These are phyloP conservation scores for Elsinoe australis DNA, from an alignment of 2,329 filamentous ascomycete species.

Conservation along the genomic window DNA sequence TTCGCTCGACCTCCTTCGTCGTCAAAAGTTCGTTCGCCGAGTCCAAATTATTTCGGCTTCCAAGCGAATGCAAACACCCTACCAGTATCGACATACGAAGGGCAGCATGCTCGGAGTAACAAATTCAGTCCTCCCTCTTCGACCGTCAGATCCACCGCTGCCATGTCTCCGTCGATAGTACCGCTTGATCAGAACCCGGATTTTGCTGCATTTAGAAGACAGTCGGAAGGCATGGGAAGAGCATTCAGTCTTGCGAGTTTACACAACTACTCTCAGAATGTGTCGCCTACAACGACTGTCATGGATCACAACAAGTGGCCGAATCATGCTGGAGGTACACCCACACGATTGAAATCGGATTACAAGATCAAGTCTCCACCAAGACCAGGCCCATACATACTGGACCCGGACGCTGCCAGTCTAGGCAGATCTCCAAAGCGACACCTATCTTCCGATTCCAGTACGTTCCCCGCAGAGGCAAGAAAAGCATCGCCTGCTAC, in stretches of 20 bases:
- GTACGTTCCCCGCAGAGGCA: constrained; percentile 36
- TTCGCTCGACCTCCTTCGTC: constrained; percentile 21
- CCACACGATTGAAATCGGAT: constrained; percentile 30
- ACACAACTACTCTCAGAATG: constrained; percentile 34
- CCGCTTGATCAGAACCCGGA: constrained; percentile 69
- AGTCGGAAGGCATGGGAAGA: constrained; percentile 55
- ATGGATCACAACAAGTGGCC: constrained; percentile 7
- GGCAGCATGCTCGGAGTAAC: constrained; percentile 48
- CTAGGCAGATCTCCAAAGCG: constrained; percentile 41
- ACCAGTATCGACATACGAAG: constrained; percentile 40
- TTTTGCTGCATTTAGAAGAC: constrained; percentile 70
- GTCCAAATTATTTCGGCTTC: constrained; percentile 84
- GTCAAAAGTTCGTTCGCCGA: constrained; percentile 38
- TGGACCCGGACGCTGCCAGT: constrained; percentile 26
- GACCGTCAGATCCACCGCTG: constrained; percentile 61
- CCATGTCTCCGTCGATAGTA: constrained; percentile 60
- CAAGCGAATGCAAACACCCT: constrained; percentile 54
- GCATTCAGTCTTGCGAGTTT: constrained; percentile 38
- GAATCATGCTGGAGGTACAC: constrained; percentile 18
- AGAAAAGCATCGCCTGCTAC: constrained; percentile 42
- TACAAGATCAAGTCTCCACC: constrained; percentile 36
- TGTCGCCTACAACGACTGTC: constrained; percentile 24
- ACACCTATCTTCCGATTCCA: constrained; percentile 40
- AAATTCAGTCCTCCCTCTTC: constrained; percentile 70
- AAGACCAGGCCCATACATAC: constrained; percentile 21